These are phyloP conservation scores for Zygotorulaspora danielsina DNA, from an alignment of 805 yeast genomes.

Conservation along the genomic window DNA sequence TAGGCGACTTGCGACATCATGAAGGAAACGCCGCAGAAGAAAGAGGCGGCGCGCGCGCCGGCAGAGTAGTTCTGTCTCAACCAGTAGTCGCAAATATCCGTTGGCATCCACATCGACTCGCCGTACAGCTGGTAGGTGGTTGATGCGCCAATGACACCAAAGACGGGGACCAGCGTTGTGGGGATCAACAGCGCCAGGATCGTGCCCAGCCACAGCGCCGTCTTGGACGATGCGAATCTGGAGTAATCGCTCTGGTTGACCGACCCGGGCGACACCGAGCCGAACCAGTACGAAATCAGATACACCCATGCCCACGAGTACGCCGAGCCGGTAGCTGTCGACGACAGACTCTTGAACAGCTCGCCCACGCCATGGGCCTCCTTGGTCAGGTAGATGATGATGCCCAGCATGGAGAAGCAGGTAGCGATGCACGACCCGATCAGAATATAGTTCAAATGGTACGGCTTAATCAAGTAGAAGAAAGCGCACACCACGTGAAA, in stretches of 20 bases:
- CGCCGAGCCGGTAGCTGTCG: constrained; percentile 35
- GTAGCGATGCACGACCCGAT: constrained; percentile 38
- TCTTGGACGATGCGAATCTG: constrained; percentile 36
- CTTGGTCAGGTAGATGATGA: constrained; percentile 36
- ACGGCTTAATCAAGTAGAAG: constrained; percentile 42
- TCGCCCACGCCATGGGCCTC: constrained; percentile 38
- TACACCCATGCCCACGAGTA: constrained; percentile 43
- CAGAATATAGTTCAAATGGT: constrained; percentile 38
- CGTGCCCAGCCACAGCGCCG: constrained; percentile 34
- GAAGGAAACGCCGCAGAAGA: constrained; percentile 40
- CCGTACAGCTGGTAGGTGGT: constrained; percentile 37
- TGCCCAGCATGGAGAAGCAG: constrained; percentile 41
- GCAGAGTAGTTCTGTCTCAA: constrained; percentile 32
- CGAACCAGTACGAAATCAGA: constrained; percentile 42
- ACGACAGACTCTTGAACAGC: constrained; percentile 28
- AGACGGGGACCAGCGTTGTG: constrained; percentile 42
- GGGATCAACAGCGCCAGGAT: constrained; percentile 36
- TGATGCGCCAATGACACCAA: constrained; percentile 43
- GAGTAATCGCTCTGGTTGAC: constrained; percentile 42
- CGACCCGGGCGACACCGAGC: constrained; percentile 40
- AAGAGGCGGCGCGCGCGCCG: constrained; percentile 38
- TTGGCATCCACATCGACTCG: constrained; percentile 38
- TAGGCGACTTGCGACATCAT: constrained; percentile 39
- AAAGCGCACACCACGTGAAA: constrained; percentile 44
- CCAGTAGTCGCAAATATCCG: constrained; percentile 34